Evolutionary conservation across 352 stramenopile species (phyloP).

Genomic region (Phytophthora litchii): DNA sequence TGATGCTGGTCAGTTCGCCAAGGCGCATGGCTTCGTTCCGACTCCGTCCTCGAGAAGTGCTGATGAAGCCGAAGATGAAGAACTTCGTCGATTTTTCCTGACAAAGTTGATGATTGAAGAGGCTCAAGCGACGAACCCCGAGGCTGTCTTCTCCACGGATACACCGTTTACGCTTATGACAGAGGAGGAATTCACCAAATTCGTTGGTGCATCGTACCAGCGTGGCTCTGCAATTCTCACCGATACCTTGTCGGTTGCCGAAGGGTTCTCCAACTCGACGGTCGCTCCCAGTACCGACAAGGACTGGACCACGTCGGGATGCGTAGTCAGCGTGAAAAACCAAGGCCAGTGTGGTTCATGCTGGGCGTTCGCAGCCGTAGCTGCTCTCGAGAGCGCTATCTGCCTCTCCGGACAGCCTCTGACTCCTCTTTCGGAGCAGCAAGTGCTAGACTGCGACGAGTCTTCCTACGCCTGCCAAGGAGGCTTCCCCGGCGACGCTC

Average conservation of each 20-base stretch:
- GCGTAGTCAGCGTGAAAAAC: slow-evolving; percentile 90
- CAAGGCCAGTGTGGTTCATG: slow-evolving; percentile 98
- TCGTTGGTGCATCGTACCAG: slow-evolving; percentile 51
- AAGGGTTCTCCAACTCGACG: slow-evolving; percentile 19
- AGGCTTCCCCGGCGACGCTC: slow-evolving; percentile 87
- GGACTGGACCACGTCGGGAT: slow-evolving; percentile 70
- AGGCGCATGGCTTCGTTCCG: slow-evolving; percentile 52
- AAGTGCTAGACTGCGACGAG: slow-evolving; percentile 92
- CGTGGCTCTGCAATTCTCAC: slow-evolving; percentile 15
- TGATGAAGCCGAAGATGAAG: slow-evolving; percentile 34
- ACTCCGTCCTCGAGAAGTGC: neutral
- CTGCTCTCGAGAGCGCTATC: slow-evolving; percentile 91
- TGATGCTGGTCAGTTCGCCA: slow-evolving; percentile 50
- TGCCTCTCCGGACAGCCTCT: slow-evolving; percentile 79
- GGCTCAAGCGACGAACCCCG: slow-evolving; percentile 54
- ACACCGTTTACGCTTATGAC: slow-evolving; percentile 80
- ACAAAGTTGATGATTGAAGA: slow-evolving; percentile 65
- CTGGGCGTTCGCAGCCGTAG: slow-evolving; percentile 96
- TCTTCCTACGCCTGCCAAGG: slow-evolving; percentile 89
- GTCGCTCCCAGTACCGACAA: slow-evolving; percentile 25
- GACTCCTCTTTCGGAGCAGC: slow-evolving; percentile 91
- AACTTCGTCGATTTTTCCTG: slow-evolving; percentile 65
- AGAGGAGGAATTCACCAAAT: slow-evolving; percentile 65
- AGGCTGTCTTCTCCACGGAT: slow-evolving; percentile 68
- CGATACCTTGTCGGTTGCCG: neutral